phyloP scores from a whole-genome alignment of 495 filamentous ascomycete species.

The Podospora australis region DNA sequence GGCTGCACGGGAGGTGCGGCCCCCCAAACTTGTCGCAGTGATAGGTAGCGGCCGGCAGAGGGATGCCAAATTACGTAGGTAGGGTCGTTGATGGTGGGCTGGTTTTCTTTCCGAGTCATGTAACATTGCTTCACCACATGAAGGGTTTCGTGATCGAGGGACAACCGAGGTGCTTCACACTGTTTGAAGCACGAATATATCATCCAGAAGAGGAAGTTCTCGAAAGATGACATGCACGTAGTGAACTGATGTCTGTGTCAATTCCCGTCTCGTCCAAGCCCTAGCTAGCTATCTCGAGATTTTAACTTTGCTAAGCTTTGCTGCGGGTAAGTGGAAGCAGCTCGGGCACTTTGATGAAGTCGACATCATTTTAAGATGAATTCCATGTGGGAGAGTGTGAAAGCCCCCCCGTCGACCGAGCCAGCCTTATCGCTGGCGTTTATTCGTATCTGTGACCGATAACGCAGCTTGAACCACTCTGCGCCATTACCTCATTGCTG shows the following conservation, averaged over 20 bases:
- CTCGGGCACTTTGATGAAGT: too few species aligned
- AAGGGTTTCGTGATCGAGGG: not conserved
- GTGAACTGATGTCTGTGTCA: not conserved
- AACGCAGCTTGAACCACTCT: too few species aligned
- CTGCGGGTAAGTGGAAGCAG: too few species aligned
- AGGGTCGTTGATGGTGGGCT: conserved; percentile 3
- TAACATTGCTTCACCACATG: not conserved
- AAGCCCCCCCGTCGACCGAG: too few species aligned
- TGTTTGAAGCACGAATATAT: not conserved
- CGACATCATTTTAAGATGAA: too few species aligned
- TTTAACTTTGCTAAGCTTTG: too few species aligned
- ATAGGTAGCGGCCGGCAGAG: too few species aligned
- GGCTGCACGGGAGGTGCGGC: too few species aligned
- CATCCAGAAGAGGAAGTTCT: not conserved
- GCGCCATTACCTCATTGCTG: not conserved
- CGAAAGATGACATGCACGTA: not conserved
- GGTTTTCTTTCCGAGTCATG: conserved; percentile 5
- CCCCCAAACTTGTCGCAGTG: conserved; percentile 1
- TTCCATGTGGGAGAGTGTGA: too few species aligned
- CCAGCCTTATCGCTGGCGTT: too few species aligned
- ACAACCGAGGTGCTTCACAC: not conserved
- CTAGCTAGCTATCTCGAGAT: not conserved
- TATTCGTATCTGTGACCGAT: too few species aligned
- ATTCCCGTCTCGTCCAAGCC: not conserved
- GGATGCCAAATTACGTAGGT: not conserved